phyloP scores from a whole-genome alignment of 1,284 basidiomycete genomes.

The Coriolopsis trogii region DNA sequence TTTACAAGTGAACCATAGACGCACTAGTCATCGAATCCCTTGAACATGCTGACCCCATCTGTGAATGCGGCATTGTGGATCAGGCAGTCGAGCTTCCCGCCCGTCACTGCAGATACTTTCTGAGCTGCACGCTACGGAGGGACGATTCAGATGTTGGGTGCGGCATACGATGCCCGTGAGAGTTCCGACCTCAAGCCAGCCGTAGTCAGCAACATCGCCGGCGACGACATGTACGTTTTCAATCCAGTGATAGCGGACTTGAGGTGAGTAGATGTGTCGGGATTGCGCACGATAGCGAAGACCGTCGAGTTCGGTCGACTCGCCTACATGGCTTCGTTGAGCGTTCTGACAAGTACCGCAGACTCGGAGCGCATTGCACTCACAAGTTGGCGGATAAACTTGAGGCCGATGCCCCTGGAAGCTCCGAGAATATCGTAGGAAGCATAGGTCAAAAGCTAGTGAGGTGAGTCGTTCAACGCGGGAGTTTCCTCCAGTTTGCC shows the following conservation, averaged over 20 bases:
- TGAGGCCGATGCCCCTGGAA: not conserved
- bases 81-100: constrained; percentile 9
- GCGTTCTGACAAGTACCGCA: not conserved
- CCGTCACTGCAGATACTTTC: constrained; percentile 6
- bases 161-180: no score
- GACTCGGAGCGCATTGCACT: not conserved
- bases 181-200: not conserved
- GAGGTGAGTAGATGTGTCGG: not conserved
- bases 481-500: no score
- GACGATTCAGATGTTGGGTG: no score
- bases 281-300: no score
- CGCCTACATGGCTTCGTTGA: not conserved
- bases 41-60: not conserved
- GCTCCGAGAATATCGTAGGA: not conserved
- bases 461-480: no score
- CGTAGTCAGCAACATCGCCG: constrained; percentile 1
- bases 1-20: not conserved
- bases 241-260: not conserved
- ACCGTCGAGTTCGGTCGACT: not conserved
- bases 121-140: no score
- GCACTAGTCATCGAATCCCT: constrained; percentile 12
- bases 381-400: not conserved
- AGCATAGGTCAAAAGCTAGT: no score
- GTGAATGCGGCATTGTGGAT: constrained; percentile 14
- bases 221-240: constrained; percentile 6